Evolutionary conservation across 192 early-diverging fungal species (phyloP).

Genomic region (Backusella parvicylindrica): DNA sequence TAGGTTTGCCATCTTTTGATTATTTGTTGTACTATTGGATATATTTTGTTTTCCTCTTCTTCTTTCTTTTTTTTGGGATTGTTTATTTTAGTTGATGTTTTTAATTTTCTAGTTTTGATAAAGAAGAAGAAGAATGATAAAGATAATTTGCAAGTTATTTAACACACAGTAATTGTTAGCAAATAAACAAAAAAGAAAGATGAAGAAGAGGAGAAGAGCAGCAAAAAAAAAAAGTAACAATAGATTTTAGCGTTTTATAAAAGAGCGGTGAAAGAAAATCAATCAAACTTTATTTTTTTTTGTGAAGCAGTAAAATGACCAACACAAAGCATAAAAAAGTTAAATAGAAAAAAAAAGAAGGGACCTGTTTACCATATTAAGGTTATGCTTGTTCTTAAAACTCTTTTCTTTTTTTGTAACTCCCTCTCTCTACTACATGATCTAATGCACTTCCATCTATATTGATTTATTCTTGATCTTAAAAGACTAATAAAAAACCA

Average conservation of each 20-base stretch:
- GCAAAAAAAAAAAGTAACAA: not conserved
- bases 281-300: conserved; percentile 5
- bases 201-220: not conserved
- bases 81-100: not conserved
- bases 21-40: not conserved
- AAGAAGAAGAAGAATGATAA: not conserved
- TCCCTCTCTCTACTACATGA: not conserved
- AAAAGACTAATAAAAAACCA: not conserved
- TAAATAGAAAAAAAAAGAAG: not conserved
- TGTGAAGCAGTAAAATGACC: not conserved
- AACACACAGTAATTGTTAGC: not conserved
- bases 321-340: not conserved
- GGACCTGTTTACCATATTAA: not conserved
- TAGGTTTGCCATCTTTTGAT: conserved; percentile 18
- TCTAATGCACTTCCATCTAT: not conserved
- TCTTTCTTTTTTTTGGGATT: too few species aligned
- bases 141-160: not conserved
- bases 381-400: not conserved
- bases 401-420: not conserved
- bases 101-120: not conserved
- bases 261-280: not conserved
- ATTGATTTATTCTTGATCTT: not conserved
- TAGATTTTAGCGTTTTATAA: not conserved
- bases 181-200: not conserved
- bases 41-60: not conserved